phyloP scores from a whole-genome alignment of 805 yeast genomes.

The Candida chilensis region DNA sequence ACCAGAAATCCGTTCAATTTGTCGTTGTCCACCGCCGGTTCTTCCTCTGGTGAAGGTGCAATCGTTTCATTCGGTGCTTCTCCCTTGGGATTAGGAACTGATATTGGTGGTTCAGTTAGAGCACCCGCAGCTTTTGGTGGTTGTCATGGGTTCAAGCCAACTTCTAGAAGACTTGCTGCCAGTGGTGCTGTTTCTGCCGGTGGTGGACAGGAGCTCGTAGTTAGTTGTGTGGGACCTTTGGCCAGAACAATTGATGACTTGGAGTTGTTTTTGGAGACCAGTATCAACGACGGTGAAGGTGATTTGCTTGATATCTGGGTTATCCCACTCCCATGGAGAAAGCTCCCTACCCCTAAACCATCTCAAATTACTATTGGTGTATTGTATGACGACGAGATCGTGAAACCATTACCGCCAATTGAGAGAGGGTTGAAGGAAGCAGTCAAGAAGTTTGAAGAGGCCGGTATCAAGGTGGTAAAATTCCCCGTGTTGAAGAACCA shows the following conservation, averaged over 20 bases:
- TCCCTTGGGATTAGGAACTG: conserved; percentile 32
- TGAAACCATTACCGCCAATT: conserved; percentile 64
- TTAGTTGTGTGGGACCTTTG: conserved; percentile 62
- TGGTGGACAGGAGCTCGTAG: conserved; percentile 58
- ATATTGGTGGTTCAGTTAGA: conserved; percentile 49
- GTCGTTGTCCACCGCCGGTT: conserved; percentile 41
- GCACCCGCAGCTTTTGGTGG: conserved; percentile 47
- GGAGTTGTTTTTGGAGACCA: conserved; percentile 57
- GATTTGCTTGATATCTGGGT: conserved; percentile 37
- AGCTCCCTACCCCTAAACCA: conserved; percentile 20
- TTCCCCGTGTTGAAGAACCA: conserved; percentile 51
- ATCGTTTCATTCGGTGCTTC: conserved; percentile 34
- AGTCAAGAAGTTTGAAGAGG: conserved; percentile 42
- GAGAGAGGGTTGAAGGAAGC: conserved; percentile 45
- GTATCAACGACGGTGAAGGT: conserved; percentile 43
- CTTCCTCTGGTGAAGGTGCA: conserved; percentile 46
- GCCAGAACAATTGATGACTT: conserved; percentile 57
- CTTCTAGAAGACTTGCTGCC: conserved; percentile 38
- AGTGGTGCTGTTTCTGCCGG: conserved; percentile 43
- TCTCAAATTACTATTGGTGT: conserved; percentile 47
- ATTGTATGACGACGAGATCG: conserved; percentile 54
- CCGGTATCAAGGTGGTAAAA: conserved; percentile 49
- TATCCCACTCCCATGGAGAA: conserved; percentile 41
- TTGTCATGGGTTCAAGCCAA: conserved; percentile 37
- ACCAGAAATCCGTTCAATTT: conserved; percentile 40